Base-by-base conservation (phyloP, 371 early-diverging fungal genomes). In the Lichtheimia ornata region DNA sequence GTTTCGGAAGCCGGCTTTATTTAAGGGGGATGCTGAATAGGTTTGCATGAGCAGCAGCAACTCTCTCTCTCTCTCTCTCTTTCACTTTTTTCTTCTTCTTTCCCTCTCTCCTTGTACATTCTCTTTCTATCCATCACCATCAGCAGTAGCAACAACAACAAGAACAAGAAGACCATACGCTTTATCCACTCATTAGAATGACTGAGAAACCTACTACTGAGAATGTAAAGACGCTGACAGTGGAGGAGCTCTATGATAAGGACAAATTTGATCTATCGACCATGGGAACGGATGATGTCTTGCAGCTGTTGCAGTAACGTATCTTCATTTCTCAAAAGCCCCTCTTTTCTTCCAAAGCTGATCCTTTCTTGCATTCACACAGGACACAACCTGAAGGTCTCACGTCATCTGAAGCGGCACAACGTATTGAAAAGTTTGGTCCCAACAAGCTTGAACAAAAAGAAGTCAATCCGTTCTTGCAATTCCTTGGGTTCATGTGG, bases 401-500 rank as follows among this genome's bases (percentile, higher is more conserved):
- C 65, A 85, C 87, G 22, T 70, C 81, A 50, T 71, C 83, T 42
- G 89, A 89, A 64, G 89, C 88, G 30, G 75, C 76, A 30, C 67
- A 84, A 27, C 88, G 89, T 66, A 61, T 84, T 42, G 79, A 76
- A 52, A 76, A 76, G 81, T 90, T 90, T 62, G 91, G 91, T 28
- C 63, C 59, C 58, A 90, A 90, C 72, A 78, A 76, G 59, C 79
- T 90, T 18, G 86, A 87, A 63, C 81, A 91, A 58, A 89, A 87
- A 75, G 89, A 88, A 72, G 69, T 86, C 65, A 94, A 88, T 74
- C 92, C 93, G 1, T 56, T 94, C 65, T 68, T 93, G 62, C 87
- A 89, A 81, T 95, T 95, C 81, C 79, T 94, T 58, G 85, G 90
- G 56, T 95, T 92, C 84, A 88, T 90, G 88, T 88, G 88, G 88